Conservation (phyloP, 139 green algal genomes). For the Penium margaritaceum region DNA sequence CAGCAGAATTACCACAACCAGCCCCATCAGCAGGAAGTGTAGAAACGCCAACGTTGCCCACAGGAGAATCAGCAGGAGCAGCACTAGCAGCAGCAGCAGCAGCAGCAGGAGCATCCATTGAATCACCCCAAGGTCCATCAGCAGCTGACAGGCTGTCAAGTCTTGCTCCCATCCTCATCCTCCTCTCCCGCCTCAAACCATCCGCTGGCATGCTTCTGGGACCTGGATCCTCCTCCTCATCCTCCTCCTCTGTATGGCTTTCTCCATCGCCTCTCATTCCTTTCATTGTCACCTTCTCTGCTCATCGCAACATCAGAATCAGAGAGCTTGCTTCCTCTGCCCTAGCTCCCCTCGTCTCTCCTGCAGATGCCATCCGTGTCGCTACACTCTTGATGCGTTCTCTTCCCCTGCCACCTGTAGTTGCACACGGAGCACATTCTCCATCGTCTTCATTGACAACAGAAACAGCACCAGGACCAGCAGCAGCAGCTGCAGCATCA, state of each 20-base stretch:
- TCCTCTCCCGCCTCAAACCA: constrained; percentile 69
- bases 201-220: constrained; percentile 23
- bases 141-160: constrained; percentile 45
- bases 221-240: neutral
- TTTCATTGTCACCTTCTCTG: constrained; percentile 53
- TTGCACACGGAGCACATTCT: neutral
- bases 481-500: neutral
- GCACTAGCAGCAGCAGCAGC: constrained; percentile 45
- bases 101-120: constrained; percentile 51
- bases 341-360: constrained; percentile 61
- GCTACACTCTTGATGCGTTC: constrained; percentile 15
- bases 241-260: constrained; percentile 25
- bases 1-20: too few species aligned
- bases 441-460: neutral
- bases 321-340: constrained; percentile 62
- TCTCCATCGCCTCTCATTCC: constrained; percentile 59
- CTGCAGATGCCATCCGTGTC: constrained; percentile 40
- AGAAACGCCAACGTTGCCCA: too few species aligned
- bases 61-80: neutral
- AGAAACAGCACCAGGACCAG: neutral
- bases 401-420: neutral
- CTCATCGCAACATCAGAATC: constrained; percentile 46
- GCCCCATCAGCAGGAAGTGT: neutral
- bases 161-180: constrained; percentile 69
- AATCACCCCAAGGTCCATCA: too few species aligned